phyloP scores from a whole-genome alignment of 2,329 filamentous ascomycete genomes.

The Lachnellula occidentalis region DNA sequence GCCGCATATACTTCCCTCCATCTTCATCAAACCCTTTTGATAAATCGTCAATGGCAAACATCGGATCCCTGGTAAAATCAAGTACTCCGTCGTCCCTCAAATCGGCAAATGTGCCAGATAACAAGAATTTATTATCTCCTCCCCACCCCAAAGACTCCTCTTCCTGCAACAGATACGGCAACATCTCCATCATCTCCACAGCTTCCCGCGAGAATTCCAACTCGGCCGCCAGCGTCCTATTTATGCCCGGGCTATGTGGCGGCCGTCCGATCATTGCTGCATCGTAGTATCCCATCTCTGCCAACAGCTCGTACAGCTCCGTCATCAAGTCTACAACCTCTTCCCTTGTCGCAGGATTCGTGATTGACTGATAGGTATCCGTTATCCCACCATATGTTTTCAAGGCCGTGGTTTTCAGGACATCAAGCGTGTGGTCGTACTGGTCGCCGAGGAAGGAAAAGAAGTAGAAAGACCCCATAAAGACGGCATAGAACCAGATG shows the following conservation, averaged over 20 bases:
- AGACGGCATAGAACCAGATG: neutral
- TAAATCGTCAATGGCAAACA: neutral
- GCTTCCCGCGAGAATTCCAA: conserved; percentile 6
- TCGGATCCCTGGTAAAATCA: conserved; percentile 3
- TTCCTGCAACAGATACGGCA: conserved; percentile 13
- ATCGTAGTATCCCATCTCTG: conserved; percentile 16
- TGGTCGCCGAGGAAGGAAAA: neutral
- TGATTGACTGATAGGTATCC: neutral
- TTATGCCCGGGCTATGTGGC: conserved; percentile 7
- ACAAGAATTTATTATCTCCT: conserved; percentile 6
- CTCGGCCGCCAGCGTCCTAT: conserved; percentile 6
- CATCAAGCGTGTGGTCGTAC: neutral
- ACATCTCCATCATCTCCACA: conserved; percentile 11
- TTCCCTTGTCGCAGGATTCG: neutral
- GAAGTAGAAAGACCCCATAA: neutral
- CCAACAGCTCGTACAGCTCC: conserved; percentile 15
- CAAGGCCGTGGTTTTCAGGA: neutral
- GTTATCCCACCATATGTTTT: conserved; percentile 1
- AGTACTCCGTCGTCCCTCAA: conserved; percentile 2
- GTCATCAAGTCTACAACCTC: conserved; percentile 9
- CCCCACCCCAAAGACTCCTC: neutral
- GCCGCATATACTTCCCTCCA: conserved; percentile 12
- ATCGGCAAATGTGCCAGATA: conserved; percentile 9
- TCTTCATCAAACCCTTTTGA: neutral
- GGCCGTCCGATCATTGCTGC: neutral